Evolutionary conservation across 2,329 filamentous ascomycete genomes (phyloP).

Genomic region (Colletotrichum tabaci): DNA sequence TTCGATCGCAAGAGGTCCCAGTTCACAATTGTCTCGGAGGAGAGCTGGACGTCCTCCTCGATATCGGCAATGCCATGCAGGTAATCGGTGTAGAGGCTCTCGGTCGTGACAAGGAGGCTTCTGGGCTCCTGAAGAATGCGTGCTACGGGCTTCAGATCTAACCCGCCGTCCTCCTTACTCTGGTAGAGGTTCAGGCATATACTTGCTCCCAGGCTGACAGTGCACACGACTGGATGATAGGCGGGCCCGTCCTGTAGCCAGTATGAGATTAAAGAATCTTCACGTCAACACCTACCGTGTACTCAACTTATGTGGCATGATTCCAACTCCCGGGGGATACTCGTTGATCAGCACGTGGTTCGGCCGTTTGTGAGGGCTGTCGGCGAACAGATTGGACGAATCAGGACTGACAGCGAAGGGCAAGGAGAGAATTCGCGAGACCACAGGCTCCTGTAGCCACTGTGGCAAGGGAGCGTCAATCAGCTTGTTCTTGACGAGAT

Average conservation of each 20-base stretch:
- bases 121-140: slow-evolving; percentile 86
- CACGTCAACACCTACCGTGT: slow-evolving; percentile 44
- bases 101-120: slow-evolving; percentile 82
- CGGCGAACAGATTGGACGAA: slow-evolving; percentile 63
- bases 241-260: slow-evolving; percentile 78
- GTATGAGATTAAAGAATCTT: slow-evolving; percentile 45
- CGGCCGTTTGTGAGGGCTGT: slow-evolving; percentile 81
- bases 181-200: slow-evolving; percentile 84
- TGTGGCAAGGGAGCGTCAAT: slow-evolving; percentile 80
- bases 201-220: slow-evolving; percentile 85
- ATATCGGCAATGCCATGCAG: slow-evolving; percentile 82
- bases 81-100: slow-evolving; percentile 77
- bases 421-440: slow-evolving; percentile 72
- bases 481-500: slow-evolving; percentile 83
- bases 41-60: slow-evolving; percentile 76
- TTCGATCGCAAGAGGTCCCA: slow-evolving; percentile 76
- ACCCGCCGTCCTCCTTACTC: slow-evolving; percentile 72
- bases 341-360: slow-evolving; percentile 98
- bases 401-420: slow-evolving; percentile 47
- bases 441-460: slow-evolving; percentile 81
- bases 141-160: slow-evolving; percentile 66
- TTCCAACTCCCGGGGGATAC: slow-evolving; percentile 89
- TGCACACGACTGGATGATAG: slow-evolving; percentile 91
- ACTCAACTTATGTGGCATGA: slow-evolving; percentile 89
- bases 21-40: slow-evolving; percentile 75